Percentiles rank a stretch among this genome's conserved stretches.
Conservation (phyloP, 2,329 filamentous ascomycete species). For the Xylaria digitata region DNA sequence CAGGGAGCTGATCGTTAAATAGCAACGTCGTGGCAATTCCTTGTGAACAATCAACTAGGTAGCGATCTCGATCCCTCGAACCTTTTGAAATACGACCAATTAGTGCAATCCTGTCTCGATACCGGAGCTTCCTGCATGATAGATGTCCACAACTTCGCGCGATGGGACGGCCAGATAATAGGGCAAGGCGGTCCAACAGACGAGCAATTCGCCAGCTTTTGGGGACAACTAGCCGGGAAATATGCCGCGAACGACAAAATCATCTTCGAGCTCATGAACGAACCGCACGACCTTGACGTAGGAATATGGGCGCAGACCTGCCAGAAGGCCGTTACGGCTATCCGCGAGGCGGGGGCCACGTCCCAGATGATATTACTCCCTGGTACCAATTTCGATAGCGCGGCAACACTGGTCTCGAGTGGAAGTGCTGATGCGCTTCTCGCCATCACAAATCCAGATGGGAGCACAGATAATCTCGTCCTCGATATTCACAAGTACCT, state of each 20-base stretch:
- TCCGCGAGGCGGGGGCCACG: slow-evolving; percentile 72
- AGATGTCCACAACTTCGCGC: slow-evolving; percentile 68
- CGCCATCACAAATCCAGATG: slow-evolving; percentile 68
- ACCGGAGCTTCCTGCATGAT: slow-evolving; percentile 70
- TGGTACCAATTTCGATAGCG: slow-evolving; percentile 69
- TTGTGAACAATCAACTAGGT: slow-evolving; percentile 64
- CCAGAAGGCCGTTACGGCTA: slow-evolving; percentile 72
- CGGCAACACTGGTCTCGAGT: slow-evolving; percentile 59
- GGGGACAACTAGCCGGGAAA: slow-evolving; percentile 67
- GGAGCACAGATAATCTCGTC: slow-evolving; percentile 65
- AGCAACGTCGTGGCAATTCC: slow-evolving; percentile 69
- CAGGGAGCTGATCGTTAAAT: slow-evolving; percentile 21
- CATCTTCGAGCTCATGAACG: slow-evolving; percentile 76
- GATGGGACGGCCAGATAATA: slow-evolving; percentile 71
- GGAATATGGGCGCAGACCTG: slow-evolving; percentile 68
- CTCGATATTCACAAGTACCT: slow-evolving; percentile 72
- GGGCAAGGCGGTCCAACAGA: slow-evolving; percentile 73
- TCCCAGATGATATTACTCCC: slow-evolving; percentile 73
- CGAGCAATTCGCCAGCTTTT: slow-evolving; percentile 67
- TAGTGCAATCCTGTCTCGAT: slow-evolving; percentile 66
- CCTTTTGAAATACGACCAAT: slow-evolving; percentile 63
- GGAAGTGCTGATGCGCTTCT: slow-evolving; percentile 64
- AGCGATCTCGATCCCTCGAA: slow-evolving; percentile 61
- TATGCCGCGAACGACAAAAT: slow-evolving; percentile 67
- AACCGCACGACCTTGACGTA: slow-evolving; percentile 71